Percentiles rank a stretch among this genome's conserved stretches.
Evolutionary conservation across 1,139 yeast genomes (phyloP).

Genomic region (Scheffersomyces segobiensis): DNA sequence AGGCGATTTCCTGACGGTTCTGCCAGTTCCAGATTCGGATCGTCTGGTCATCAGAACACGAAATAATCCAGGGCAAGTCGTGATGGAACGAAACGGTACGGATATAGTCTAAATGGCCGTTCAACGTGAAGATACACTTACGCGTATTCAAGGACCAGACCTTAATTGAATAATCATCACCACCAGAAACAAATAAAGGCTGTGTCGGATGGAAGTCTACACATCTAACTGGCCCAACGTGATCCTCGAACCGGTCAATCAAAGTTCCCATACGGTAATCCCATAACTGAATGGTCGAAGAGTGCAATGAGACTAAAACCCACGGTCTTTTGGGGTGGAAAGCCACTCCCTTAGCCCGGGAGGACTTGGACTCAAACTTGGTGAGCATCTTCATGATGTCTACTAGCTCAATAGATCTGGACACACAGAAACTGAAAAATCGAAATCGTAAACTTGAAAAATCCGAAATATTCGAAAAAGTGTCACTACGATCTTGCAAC

Average conservation of each 20-base stretch:
- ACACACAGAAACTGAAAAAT: not conserved
- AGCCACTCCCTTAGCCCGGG: constrained; percentile 98
- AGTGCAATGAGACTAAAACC: constrained; percentile 92
- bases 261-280: constrained; percentile 99
- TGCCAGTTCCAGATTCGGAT: constrained; percentile 99
- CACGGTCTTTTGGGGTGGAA: constrained; percentile 97
- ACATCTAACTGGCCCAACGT: constrained; percentile 96
- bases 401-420: constrained; percentile 18
- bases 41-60: constrained; percentile 97
- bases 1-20: constrained; percentile 95
- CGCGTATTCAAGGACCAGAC: constrained; percentile 96
- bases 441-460: not conserved
- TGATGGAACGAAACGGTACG: constrained; percentile 94
- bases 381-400: constrained; percentile 87
- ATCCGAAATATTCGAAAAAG: not conserved
- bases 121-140: constrained; percentile 86
- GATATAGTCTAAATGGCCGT: constrained; percentile 93
- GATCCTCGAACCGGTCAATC: constrained; percentile 95
- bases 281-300: constrained; percentile 96
- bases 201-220: constrained; percentile 97
- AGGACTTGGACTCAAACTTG: constrained; percentile 97
- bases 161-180: constrained; percentile 92
- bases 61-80: constrained; percentile 95
- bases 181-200: constrained; percentile 94
- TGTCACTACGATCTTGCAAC: not conserved